Conservation (phyloP, 2,329 filamentous ascomycete species). For the Aspergillus amoenus region DNA sequence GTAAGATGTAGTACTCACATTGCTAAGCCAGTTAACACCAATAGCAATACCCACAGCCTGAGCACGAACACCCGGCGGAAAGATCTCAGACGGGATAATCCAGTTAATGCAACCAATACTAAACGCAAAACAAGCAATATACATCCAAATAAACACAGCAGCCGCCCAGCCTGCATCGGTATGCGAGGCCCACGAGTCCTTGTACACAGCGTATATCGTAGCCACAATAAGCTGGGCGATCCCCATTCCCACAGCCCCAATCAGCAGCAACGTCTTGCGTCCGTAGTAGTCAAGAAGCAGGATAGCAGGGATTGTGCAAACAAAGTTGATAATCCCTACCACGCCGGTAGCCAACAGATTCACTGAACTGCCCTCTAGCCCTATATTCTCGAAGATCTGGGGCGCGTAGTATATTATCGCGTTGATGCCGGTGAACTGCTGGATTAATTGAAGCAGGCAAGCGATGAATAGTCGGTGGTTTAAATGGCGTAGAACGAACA, state of each 20-base stretch:
- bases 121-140: slow-evolving; percentile 64
- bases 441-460: slow-evolving; percentile 24
- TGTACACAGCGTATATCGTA: background rate
- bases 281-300: slow-evolving; percentile 34
- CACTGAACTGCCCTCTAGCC: slow-evolving; percentile 21
- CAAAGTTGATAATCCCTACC: background rate
- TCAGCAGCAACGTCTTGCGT: slow-evolving; percentile 31
- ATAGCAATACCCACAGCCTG: background rate
- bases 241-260: slow-evolving; percentile 65
- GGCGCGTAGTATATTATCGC: slow-evolving; percentile 53
- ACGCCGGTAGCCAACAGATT: background rate
- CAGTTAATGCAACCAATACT: background rate
- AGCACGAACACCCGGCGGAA: background rate
- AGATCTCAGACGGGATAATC: background rate
- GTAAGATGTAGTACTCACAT: background rate
- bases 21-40: background rate
- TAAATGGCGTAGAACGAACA: background rate
- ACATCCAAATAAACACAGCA: slow-evolving; percentile 60
- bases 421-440: slow-evolving; percentile 43
- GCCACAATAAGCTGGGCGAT: slow-evolving; percentile 68
- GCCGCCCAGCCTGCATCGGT: slow-evolving; percentile 52
- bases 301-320: slow-evolving; percentile 27
- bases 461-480: slow-evolving; percentile 2
- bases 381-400: slow-evolving; percentile 39
- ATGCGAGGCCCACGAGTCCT: background rate